Evolutionary conservation across 305 asterid genomes (phyloP).

Genomic region (Fraxinus paxiana): DNA sequence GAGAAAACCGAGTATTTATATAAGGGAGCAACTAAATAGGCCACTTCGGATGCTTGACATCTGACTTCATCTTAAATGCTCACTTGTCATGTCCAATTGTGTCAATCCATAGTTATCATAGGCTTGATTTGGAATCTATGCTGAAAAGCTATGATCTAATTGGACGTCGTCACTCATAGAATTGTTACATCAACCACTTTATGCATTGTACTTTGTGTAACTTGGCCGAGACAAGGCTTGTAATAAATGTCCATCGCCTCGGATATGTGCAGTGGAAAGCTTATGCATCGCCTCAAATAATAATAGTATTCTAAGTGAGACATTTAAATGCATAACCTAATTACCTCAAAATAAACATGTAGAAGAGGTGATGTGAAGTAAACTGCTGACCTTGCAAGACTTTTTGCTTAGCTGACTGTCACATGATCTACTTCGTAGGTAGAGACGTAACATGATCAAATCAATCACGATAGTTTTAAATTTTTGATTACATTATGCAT

Average conservation of each 20-base stretch:
- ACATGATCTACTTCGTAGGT: neutral
- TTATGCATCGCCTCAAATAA: neutral
- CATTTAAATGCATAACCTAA: neutral
- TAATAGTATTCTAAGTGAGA: neutral
- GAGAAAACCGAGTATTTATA: neutral
- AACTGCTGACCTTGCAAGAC: neutral
- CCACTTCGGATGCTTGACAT: neutral
- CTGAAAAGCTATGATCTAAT: neutral
- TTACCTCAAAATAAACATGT: neutral
- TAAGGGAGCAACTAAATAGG: neutral
- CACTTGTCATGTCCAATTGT: neutral
- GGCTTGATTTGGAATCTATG: neutral
- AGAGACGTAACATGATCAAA: neutral
- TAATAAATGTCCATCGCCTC: neutral
- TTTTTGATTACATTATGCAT: neutral
- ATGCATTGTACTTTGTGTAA: neutral
- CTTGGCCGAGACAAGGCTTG: neutral
- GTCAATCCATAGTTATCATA: neutral
- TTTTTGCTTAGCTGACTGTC: neutral
- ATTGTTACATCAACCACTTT: neutral
- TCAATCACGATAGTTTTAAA: too few relatives aligned
- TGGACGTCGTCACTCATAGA: too few relatives aligned
- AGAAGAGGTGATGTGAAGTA: neutral
- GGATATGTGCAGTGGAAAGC: neutral
- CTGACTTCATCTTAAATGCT: neutral